Evolutionary conservation across 805 yeast species (phyloP), one percentile per base, ranked within the genome.

Genomic region (Komagataella populi): DNA sequence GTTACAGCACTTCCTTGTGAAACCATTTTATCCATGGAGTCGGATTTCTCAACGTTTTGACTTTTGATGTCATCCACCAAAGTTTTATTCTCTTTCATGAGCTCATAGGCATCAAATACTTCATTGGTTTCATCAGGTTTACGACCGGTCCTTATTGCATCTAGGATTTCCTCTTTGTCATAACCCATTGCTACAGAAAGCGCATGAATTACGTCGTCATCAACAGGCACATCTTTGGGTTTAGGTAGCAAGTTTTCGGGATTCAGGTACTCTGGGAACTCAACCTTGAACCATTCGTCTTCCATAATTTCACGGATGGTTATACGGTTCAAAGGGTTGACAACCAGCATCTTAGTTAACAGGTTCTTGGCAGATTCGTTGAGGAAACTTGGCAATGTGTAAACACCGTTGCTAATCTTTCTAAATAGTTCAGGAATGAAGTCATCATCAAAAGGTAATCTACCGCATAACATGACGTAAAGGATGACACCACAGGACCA

Each of bases 401-500:
- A 91, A 50, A 88, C 91, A 66, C 98, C 98, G 62, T 87, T 86
- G 61, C 88, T 80, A 62, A 90, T 91, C 61, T 89, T 88, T 65
- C 89, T 89, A 73, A 91, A 90, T 55, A 90, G 72, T 1, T 93
- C 95, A 6, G 98, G 98, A 51, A 90, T 91, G 63, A 88, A 84
- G 63, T 90, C 98, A 67, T 90, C 98, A 67, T 90, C 98, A 65
- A 90, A 90, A 12, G 98, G 98, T 59, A 90, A 74, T 59, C 97
- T 74, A 45, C 98, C 96, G 67, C 96, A 90, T 50, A 91, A 73
- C 97, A 90, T 90, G 51, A 90, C 98, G 59, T 90, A 91, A 51
- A 90, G 71, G 48, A 91, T 89, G 45, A 91, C 97, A 60, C 98
- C 98, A 62, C 96, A 86, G 0, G 95, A 85, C 98, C 98, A 90